Evolutionary conservation across 305 asterid genomes (phyloP).

Genomic region (Ilex paraguariensis): DNA sequence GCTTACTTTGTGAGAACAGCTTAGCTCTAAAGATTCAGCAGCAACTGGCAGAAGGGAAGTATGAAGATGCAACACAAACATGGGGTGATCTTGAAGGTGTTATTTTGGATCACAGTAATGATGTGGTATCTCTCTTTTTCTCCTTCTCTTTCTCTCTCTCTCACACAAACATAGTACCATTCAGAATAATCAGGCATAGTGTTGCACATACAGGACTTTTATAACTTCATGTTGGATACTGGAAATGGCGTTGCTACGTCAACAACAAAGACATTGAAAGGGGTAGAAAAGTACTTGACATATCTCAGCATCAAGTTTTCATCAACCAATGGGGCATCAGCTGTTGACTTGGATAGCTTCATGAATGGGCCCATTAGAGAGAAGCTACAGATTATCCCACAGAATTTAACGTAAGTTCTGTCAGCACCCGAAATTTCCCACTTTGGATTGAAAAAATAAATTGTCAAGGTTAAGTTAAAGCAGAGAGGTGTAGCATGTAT

Average conservation of each 20-base stretch:
- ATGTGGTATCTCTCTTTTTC: background rate
- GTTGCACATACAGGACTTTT: background rate
- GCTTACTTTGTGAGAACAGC: background rate
- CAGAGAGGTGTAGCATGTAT: no score
- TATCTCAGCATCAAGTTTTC: background rate
- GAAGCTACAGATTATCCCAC: constrained; percentile 2
- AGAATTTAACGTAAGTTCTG: background rate
- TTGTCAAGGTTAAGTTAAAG: no score
- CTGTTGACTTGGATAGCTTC: constrained; percentile 1
- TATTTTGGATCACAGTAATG: background rate
- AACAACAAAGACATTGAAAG: background rate
- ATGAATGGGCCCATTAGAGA: constrained; percentile 3
- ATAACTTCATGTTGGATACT: constrained; percentile 1
- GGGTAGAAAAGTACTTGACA: background rate
- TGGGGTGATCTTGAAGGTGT: background rate
- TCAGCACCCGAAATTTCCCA: no score
- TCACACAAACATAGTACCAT: background rate
- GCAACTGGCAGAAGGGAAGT: background rate
- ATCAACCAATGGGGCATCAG: background rate
- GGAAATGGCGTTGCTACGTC: background rate
- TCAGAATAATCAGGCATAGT: no score
- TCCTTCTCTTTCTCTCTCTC: background rate
- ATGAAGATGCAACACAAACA: background rate
- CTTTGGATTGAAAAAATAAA: no score
- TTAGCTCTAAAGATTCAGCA: background rate